These are phyloP conservation scores for Zygotorulaspora danielsina DNA, from an alignment of 805 yeast genomes.

Conservation along the genomic window DNA sequence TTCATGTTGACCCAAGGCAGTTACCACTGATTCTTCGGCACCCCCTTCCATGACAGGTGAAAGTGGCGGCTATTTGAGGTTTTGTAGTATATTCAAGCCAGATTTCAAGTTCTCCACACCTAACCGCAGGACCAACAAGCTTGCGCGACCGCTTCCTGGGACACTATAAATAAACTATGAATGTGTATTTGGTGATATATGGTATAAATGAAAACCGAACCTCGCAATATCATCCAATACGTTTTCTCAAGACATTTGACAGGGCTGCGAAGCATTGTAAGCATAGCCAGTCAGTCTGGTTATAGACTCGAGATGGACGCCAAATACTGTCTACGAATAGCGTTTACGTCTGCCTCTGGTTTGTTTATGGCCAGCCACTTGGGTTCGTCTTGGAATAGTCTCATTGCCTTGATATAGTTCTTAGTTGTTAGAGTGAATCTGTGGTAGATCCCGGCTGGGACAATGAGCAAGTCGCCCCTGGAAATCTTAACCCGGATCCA, in stretches of 20 bases:
- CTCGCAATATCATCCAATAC: not conserved
- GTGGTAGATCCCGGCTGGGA: slow-evolving; percentile 94
- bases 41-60: slow-evolving; percentile 7
- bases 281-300: not conserved
- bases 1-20: slow-evolving; percentile 5
- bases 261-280: too few species aligned
- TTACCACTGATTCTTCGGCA: slow-evolving; percentile 1
- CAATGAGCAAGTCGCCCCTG: slow-evolving; percentile 59
- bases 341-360: slow-evolving; percentile 48
- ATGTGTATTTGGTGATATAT: not conserved
- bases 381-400: slow-evolving; percentile 91
- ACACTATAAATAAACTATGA: not conserved
- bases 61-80: not conserved
- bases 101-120: not conserved
- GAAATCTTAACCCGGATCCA: slow-evolving; percentile 76
- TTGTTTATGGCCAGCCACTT: slow-evolving; percentile 89
- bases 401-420: slow-evolving; percentile 66
- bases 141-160: too few species aligned
- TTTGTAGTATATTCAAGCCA: slow-evolving; percentile 1
- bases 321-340: slow-evolving; percentile 46
- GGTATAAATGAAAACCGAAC: not conserved
- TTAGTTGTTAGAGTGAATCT: slow-evolving; percentile 72
- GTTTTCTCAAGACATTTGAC: not conserved
- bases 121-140: too few species aligned
- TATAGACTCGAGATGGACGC: slow-evolving; percentile 8